Conservation (phyloP, 352 stramenopile species). For the Pythium biforme region DNA sequence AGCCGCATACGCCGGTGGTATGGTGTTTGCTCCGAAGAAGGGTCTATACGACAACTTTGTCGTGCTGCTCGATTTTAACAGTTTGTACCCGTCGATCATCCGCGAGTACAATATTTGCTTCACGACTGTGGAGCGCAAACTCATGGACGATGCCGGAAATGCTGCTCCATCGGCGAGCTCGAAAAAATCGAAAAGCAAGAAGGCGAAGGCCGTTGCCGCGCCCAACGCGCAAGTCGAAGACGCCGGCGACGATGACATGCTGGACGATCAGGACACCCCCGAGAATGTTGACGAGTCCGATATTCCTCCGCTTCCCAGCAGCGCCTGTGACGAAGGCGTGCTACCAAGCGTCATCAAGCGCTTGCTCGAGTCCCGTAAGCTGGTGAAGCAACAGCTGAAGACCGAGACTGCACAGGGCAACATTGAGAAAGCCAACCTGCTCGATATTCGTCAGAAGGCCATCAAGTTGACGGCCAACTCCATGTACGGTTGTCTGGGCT, state of each 20-base stretch:
- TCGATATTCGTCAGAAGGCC: conserved; percentile 99
- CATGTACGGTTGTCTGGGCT: conserved; percentile 99
- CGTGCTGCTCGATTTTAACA: conserved; percentile 99
- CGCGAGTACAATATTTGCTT: conserved; percentile 99
- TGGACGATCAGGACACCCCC: conserved; percentile 63
- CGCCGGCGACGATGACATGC: conserved; percentile 77
- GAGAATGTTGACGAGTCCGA: conserved; percentile 78
- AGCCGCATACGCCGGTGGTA: conserved; percentile 97
- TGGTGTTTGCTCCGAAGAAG: conserved; percentile 99
- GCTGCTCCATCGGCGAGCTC: conserved; percentile 20
- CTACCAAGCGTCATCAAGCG: conserved; percentile 97
- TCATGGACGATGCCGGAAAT: conserved; percentile 51
- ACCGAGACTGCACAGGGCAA: conserved; percentile 89
- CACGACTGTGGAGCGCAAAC: conserved; percentile 95
- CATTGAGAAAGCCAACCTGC: conserved; percentile 75
- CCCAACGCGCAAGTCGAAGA: conserved; percentile 47
- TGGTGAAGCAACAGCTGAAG: conserved; percentile 98
- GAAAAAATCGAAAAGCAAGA: conserved; percentile 36
- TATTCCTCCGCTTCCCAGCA: conserved; percentile 81
- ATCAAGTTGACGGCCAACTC: conserved; percentile 99
- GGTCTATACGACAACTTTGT: conserved; percentile 99
- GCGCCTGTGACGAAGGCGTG: conserved; percentile 84
- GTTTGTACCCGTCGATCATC: conserved; percentile 99
- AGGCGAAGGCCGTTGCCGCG: conserved; percentile 50
- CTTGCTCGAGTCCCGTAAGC: conserved; percentile 96